Evolutionary conservation across 805 yeast genomes (phyloP), one percentile per base, ranked within the genome.

Genomic region (Zygotorulaspora danielsina): DNA sequence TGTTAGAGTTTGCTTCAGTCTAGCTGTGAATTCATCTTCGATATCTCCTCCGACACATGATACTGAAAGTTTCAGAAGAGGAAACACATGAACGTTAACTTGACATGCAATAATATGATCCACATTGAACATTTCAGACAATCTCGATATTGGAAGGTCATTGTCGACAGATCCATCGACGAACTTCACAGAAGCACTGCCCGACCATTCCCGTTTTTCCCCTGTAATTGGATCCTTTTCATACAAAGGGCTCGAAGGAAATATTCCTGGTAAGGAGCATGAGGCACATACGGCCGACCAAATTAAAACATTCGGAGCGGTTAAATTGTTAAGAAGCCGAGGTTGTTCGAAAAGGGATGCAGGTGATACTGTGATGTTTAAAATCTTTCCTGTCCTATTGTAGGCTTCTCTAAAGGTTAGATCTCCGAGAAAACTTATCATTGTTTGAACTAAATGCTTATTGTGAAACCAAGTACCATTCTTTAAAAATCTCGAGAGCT

Each of bases 41-140:
- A 78, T 64, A 46, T 75, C 81, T 6, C 85, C 85, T 9, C 87
- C 88, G 15, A 78, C 79, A 57, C 78, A 75, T 15, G 80, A 76
- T 3, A 80, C 71, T 0, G 88, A 78, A 38, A 79, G 44, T 49
- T 79, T 79, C 51, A 93, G 69, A 36, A 90, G 73, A 0, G 98
- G 98, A 2, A 84, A 85, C 11, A 93, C 95, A 59, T 93, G 98
- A 0, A 97, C 95, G 56, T 93, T 93, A 1, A 93, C 98, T 60
- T 93, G 99, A 32, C 95, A 90, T 0, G 97, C 98, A 51, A 93
- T 88, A 46, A 93, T 89, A 61, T 93, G 96, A 59, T 93, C 95
- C 20, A 93, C 96, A 55, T 93, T 90, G 61, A 93, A 93, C 96
- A 93, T 88, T 58, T 93, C 98, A 15, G 94, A 82, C 16, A 93